Percentiles rank a stretch among this genome's conserved stretches.
phyloP scores from a whole-genome alignment of 2,329 filamentous ascomycete genomes.

The Berkeleyomyces basicola region DNA sequence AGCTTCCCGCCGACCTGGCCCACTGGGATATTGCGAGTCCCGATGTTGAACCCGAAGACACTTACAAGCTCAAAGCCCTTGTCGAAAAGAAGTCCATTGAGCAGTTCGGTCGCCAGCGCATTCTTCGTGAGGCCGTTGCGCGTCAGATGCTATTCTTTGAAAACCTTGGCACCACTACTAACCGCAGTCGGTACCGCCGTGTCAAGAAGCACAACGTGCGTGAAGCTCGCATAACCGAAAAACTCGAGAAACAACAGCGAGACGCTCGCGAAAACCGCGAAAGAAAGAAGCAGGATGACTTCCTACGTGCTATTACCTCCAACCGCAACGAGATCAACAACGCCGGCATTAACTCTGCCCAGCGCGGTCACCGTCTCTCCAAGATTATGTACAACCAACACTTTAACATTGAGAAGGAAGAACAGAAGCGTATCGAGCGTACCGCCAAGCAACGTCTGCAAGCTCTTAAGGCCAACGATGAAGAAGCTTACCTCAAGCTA shows the following conservation, averaged over 20 bases:
- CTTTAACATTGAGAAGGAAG: slow-evolving; percentile 95
- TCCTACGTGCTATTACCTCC: slow-evolving; percentile 69
- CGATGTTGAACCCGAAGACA: slow-evolving; percentile 53
- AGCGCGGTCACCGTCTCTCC: slow-evolving; percentile 70
- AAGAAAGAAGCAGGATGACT: slow-evolving; percentile 93
- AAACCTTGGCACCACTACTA: slow-evolving; percentile 93
- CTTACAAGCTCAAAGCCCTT: slow-evolving; percentile 71
- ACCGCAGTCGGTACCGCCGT: slow-evolving; percentile 74
- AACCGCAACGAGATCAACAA: slow-evolving; percentile 66
- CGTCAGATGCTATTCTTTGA: slow-evolving; percentile 90
- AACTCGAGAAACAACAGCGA: slow-evolving; percentile 95
- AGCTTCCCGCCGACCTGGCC: slow-evolving; percentile 67
- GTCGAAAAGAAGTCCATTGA: slow-evolving; percentile 91
- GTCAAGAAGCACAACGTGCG: slow-evolving; percentile 95
- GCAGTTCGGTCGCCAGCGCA: slow-evolving; percentile 74
- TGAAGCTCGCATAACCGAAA: slow-evolving; percentile 94
- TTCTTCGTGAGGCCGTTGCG: slow-evolving; percentile 71
- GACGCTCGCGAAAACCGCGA: slow-evolving; percentile 91
- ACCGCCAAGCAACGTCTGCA: slow-evolving; percentile 99
- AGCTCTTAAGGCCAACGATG: slow-evolving; percentile 95
- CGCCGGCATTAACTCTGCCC: slow-evolving; percentile 47
- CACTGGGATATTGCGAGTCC: slow-evolving; percentile 71
- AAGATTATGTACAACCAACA: slow-evolving; percentile 81
- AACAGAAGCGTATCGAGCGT: slow-evolving; percentile 93
- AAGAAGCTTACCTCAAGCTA: slow-evolving; percentile 95